These are phyloP conservation scores for Gnomoniopsis smithogilvyi DNA, from an alignment of 2,329 filamentous ascomycete species.

Conservation along the genomic window DNA sequence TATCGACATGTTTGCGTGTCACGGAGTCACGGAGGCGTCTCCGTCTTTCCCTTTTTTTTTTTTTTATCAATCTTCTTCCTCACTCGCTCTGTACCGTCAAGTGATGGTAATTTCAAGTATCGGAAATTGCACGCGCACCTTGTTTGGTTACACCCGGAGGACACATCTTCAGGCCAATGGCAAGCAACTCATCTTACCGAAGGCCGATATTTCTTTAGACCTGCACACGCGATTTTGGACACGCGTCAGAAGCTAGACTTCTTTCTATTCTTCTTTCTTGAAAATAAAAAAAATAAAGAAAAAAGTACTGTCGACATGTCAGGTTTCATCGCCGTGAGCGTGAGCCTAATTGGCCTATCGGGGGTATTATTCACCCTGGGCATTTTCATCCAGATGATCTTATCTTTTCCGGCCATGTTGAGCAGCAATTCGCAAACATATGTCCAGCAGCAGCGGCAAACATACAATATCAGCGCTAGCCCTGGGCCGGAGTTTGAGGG, in stretches of 20 bases:
- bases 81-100: too few species aligned
- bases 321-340: slow-evolving; percentile 17
- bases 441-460: slow-evolving; percentile 16
- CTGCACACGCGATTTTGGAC: neutral
- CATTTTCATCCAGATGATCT: slow-evolving; percentile 16
- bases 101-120: slow-evolving; percentile 3
- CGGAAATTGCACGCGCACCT: neutral
- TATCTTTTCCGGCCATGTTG: slow-evolving; percentile 17
- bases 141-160: neutral
- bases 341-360: slow-evolving; percentile 16
- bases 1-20: neutral
- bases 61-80: neutral
- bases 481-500: neutral
- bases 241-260: neutral
- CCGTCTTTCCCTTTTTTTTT: neutral
- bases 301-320: slow-evolving; percentile 2
- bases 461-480: slow-evolving; percentile 8
- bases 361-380: slow-evolving; percentile 9
- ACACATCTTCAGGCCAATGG: neutral
- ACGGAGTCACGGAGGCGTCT: neutral
- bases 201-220: neutral
- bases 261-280: neutral
- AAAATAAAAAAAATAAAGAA: too few species aligned
- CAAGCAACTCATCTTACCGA: neutral
- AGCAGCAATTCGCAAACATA: slow-evolving; percentile 18